These are phyloP conservation scores for Nitzschia sp. DNA, from an alignment of 108 stramenopile genomes.

Conservation along the genomic window DNA sequence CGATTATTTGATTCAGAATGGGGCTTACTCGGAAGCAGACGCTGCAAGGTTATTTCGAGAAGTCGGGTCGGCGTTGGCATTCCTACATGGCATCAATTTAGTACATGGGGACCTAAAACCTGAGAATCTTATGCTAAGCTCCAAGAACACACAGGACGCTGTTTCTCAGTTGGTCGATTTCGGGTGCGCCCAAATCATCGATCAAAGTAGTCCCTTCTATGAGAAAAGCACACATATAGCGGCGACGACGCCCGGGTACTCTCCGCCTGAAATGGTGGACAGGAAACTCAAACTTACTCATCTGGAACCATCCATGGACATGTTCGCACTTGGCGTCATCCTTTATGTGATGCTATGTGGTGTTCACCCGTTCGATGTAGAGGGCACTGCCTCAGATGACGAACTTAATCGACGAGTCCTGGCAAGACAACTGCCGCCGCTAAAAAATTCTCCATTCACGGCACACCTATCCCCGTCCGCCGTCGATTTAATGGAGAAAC, in stretches of 20 bases:
- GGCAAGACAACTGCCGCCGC: conserved; percentile 42
- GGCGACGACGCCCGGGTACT: conserved; percentile 75
- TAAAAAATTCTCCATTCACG: conserved; percentile 33
- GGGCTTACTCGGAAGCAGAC: conserved; percentile 77
- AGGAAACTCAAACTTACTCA: conserved; percentile 15
- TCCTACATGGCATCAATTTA: conserved; percentile 70
- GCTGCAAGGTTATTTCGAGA: conserved; percentile 66
- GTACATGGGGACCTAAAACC: conserved; percentile 86
- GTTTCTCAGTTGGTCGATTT: conserved; percentile 84
- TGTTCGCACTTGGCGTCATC: conserved; percentile 85
- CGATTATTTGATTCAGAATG: conserved; percentile 77
- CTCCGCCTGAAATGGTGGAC: conserved; percentile 73
- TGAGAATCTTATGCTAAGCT: conserved; percentile 76
- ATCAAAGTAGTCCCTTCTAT: conserved; percentile 41
- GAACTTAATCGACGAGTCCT: conserved; percentile 61
- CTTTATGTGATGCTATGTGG: conserved; percentile 87
- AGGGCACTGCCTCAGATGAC: conserved; percentile 61
- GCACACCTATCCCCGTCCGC: conserved; percentile 71
- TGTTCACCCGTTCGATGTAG: conserved; percentile 79
- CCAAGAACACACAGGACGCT: conserved; percentile 52
- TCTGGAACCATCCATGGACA: conserved; percentile 54
- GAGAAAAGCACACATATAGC: conserved; percentile 1
- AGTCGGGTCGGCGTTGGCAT: conserved; percentile 73
- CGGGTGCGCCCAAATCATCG: conserved; percentile 69
- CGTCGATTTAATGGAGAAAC: conserved; percentile 70